These are phyloP conservation scores for Coniophora puteana DNA, from an alignment of 1,284 basidiomycete genomes.

Conservation along the genomic window DNA sequence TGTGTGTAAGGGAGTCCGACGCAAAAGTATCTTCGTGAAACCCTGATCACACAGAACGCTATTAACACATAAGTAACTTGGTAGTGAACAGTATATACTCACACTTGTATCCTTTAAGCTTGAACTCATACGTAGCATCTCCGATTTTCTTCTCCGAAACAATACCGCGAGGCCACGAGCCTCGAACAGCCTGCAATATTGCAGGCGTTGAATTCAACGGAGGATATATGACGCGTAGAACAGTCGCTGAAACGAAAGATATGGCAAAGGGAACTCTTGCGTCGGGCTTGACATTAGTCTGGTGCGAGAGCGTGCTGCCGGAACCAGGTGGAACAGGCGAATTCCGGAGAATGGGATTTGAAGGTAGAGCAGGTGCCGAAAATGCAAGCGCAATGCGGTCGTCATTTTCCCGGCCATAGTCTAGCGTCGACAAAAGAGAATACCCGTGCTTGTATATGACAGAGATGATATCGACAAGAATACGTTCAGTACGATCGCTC, in stretches of 20 bases:
- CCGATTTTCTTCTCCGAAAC: constrained; percentile 72
- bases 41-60: constrained; percentile 39
- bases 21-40: constrained; percentile 76
- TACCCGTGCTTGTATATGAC: constrained; percentile 62
- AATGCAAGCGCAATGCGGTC: constrained; percentile 69
- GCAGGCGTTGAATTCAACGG: constrained; percentile 73
- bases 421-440: constrained; percentile 61
- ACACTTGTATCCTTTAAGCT: constrained; percentile 78
- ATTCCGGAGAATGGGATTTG: constrained; percentile 27
- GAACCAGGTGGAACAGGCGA: constrained; percentile 33
- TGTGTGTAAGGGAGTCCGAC: constrained; percentile 73
- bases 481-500: constrained; percentile 58
- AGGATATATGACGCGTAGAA: constrained; percentile 68
- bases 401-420: constrained; percentile 73
- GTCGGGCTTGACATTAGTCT: constrained; percentile 24
- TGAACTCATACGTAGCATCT: constrained; percentile 71
- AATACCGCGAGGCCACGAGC: constrained; percentile 75
- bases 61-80: constrained; percentile 10
- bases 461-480: constrained; percentile 62
- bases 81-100: constrained; percentile 22
- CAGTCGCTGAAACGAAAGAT: constrained; percentile 64
- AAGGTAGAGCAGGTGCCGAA: constrained; percentile 40
- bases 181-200: constrained; percentile 72
- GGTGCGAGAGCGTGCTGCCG: constrained; percentile 34
- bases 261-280: constrained; percentile 61